Evolutionary conservation across 768 basidiomycete species (phyloP), one percentile per base, ranked within the genome.

Genomic region (Cystofilobasidium macerans): DNA sequence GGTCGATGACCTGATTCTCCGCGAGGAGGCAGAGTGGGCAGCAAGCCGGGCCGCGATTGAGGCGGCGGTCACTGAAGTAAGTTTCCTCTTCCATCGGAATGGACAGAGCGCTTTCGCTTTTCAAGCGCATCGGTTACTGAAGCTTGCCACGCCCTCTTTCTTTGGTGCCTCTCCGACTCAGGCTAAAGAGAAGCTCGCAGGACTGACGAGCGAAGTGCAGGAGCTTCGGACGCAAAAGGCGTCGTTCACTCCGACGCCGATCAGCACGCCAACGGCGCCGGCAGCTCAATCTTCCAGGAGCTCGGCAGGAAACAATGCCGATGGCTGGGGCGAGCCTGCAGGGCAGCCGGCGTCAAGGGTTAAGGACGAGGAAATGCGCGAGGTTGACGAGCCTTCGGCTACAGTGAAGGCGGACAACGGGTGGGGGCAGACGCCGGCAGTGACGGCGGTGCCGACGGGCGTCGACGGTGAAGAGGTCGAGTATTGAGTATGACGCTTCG

Each of bases 381-480:
- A n/a, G 9, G 57, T 13, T 1, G 42, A 57, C n/a, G 38, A 22
- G 57, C n/a, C n/a, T n/a, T n/a, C n/a, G 32, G 28, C 16, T 5
- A 33, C n/a, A 11, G 26, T 22, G 4, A 20, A n/a, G 57, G 38
- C 5, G 57, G 38, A 22, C 33, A 8, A 6, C 32, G 32, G 2
- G 32, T 22, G 33, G 8, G 54, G 8, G 57, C 16, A 9, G 22
- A 35, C 35, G n/a, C 40, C 57, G 32, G 57, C 32, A 9, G 38
- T 20, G 36, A 18, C 62, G 30, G 33, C 51, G 8, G 62, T n/a
- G 33, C 35, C 40, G 53, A 64, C 56, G 62, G 62, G 56, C 35
- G 62, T 64, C n/a, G 62, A 65, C 18, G 64, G 64, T 8, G 64
- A 65, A 22, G 64, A 65, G 64, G 64, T 65, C 22, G 64, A 65